Percentiles rank a stretch among this genome's conserved stretches.
Evolutionary conservation across 176 grass and related monocot genomes (phyloP).

Genomic region (Musa schizocarpa): DNA sequence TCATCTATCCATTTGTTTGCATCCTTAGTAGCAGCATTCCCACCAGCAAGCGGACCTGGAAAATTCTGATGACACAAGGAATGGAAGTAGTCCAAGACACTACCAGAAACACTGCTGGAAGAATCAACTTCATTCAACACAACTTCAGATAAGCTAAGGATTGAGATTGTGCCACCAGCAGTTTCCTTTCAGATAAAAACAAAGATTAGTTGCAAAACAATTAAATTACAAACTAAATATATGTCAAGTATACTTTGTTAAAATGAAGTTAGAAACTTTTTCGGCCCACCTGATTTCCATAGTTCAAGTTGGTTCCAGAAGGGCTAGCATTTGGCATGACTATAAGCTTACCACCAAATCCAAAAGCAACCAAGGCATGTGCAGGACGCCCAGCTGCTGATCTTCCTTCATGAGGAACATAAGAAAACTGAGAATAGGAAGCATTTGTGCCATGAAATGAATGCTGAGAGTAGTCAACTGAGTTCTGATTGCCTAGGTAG

Average conservation of each 20-base stretch:
- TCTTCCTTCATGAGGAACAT: conserved; percentile 40
- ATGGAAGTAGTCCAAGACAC: conserved; percentile 55
- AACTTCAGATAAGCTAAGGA: conserved; percentile 77
- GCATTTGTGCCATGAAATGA: conserved; percentile 42
- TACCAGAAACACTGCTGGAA: conserved; percentile 39
- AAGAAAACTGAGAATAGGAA: conserved; percentile 49
- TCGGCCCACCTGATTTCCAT: conserved; percentile 45
- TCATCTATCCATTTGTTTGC: conserved; percentile 96
- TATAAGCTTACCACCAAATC: conserved; percentile 80
- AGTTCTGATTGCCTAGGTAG: conserved; percentile 37
- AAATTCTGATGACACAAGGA: conserved; percentile 57
- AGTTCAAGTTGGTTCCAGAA: conserved; percentile 41
- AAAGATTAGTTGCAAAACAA: background rate
- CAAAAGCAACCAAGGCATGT: conserved; percentile 80
- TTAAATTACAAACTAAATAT: background rate
- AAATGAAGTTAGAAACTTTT: background rate
- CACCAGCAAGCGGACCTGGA: conserved; percentile 88
- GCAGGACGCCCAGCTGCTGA: conserved; percentile 65
- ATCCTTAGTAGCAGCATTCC: conserved; percentile 76
- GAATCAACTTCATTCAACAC: conserved; percentile 39
- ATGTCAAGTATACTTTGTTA: too few species aligned
- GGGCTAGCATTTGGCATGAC: conserved; percentile 70
- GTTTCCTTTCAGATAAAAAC: conserved; percentile 34
- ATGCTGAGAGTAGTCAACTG: conserved; percentile 49
- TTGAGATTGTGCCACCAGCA: conserved; percentile 42